Base-by-base conservation (phyloP, 2,329 filamentous ascomycete genomes). In the Fusarium tanahbumbuense region DNA sequence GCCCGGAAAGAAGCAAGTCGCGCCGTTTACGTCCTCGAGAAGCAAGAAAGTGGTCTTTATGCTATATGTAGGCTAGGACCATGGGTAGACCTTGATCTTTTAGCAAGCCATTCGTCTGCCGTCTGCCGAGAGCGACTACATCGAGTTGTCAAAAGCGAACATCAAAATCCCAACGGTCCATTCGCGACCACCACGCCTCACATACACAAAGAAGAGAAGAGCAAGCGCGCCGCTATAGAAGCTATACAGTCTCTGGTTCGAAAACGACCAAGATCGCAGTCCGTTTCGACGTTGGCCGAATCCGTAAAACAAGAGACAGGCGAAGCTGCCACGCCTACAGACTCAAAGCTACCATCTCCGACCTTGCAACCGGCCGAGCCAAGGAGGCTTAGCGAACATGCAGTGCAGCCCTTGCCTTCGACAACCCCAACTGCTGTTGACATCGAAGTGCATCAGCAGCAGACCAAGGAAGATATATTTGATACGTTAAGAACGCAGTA, bases 51-150 rank as follows among this genome's bases (percentile, higher is more conserved):
- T 48, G 85, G 86, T 1, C 81, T 91, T 6, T 94, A 92, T 76
- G 87, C 88, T 13, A 77, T 93, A 27, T 94, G 90, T 78, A 89
- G 87, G 73, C 81, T 96, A 45, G 90, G 88, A 3, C 78, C 82
- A 22, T 93, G 91, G 90, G 84, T 92, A 23, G 86, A 89, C 65
- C 76, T 91, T 54, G 83, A 85, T 37, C 80, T 83, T 9, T 80
- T 94, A 28, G 79, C 80, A 25, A 76, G 78, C 13, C 78, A 83
- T 41, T 87, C 88, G 41, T 87, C 86, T 0, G 77, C 75, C 6
- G 52, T 78, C 28, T 79, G 73, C 46, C 73, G 65, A 25, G 74
- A 80, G 13, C 78, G 79, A 13, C 56, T 81, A 10, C 64, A 65
- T 10, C 68, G 72, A 25, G 28, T 52, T 18, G 56, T 60, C 18